A percentile compares a stretch with the other conserved stretches of the same genome.
Evolutionary conservation across 306 rosid species (phyloP).

Genomic region (Glycine latifolia): DNA sequence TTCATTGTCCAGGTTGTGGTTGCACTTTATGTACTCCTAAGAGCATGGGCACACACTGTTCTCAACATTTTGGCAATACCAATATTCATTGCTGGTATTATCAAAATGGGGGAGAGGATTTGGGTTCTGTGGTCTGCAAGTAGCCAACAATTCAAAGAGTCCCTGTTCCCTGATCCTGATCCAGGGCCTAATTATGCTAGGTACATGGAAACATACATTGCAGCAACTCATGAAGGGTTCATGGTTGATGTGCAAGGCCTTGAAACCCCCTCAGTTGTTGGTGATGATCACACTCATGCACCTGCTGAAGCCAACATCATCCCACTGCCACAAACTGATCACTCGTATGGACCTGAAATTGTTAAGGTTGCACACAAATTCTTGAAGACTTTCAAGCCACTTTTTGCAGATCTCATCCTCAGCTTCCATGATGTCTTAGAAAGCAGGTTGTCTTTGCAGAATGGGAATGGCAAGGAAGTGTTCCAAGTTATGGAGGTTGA

Average conservation of each 20-base stretch:
- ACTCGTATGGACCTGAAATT: too few relatives aligned
- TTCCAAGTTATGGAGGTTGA: slow-evolving; percentile 62
- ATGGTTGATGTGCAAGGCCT: slow-evolving; percentile 34
- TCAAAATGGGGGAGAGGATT: slow-evolving; percentile 52
- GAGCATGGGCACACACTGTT: slow-evolving; percentile 15
- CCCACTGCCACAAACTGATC: too few relatives aligned
- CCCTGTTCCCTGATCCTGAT: slow-evolving; percentile 49
- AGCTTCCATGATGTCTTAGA: slow-evolving; percentile 42
- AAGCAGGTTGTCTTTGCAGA: slow-evolving; percentile 39
- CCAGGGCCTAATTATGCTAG: slow-evolving; percentile 51
- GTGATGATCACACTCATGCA: neutral
- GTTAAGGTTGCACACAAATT: too few relatives aligned
- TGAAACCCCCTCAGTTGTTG: slow-evolving; percentile 13
- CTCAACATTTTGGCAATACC: slow-evolving; percentile 42
- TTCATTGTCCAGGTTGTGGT: slow-evolving; percentile 33
- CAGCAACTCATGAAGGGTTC: slow-evolving; percentile 43
- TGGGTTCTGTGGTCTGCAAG: slow-evolving; percentile 55
- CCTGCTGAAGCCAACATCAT: slow-evolving; percentile 19
- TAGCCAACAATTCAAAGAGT: slow-evolving; percentile 48
- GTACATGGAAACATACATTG: slow-evolving; percentile 41
- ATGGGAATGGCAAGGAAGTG: slow-evolving; percentile 15
- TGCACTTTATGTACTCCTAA: slow-evolving; percentile 32
- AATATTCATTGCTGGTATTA: slow-evolving; percentile 39
- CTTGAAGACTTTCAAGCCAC: slow-evolving; percentile 43
- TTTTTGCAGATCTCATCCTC: slow-evolving; percentile 60